Evolutionary conservation across 495 filamentous ascomycete species (phyloP).

Genomic region (Aspergillus homomorphus): DNA sequence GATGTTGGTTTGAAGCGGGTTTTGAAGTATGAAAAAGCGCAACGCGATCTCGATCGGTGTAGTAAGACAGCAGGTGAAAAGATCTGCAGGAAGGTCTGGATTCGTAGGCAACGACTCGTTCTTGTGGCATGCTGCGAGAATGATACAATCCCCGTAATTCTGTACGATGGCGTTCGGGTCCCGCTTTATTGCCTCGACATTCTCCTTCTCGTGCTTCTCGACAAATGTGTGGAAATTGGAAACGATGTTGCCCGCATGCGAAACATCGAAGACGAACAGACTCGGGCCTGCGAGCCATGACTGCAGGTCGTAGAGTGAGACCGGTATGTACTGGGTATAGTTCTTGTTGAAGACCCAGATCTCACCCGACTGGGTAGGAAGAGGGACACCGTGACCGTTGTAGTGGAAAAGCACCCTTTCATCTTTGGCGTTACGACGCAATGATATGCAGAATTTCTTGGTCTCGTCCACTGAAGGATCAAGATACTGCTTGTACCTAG

Average conservation of each 20-base stretch:
- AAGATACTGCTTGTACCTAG: constrained; percentile 92
- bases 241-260: constrained; percentile 92
- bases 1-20: constrained; percentile 73
- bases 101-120: constrained; percentile 96
- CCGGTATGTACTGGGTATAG: constrained; percentile 98
- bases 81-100: constrained; percentile 86
- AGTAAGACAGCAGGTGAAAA: constrained; percentile 94
- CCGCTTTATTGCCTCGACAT: constrained; percentile 63
- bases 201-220: constrained; percentile 87
- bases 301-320: constrained; percentile 94
- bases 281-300: constrained; percentile 94
- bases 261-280: constrained; percentile 96
- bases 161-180: constrained; percentile 72
- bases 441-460: constrained; percentile 86
- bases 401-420: constrained; percentile 96
- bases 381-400: constrained; percentile 97
- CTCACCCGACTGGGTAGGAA: constrained; percentile 92
- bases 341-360: constrained; percentile 99
- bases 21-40: constrained; percentile 90
- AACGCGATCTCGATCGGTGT: constrained; percentile 96
- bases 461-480: constrained; percentile 97
- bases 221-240: constrained; percentile 91
- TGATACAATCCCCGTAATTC: constrained; percentile 76
- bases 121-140: constrained; percentile 86
- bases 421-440: constrained; percentile 88